Evolutionary conservation across 2,329 filamentous ascomycete species (phyloP), one percentile per base, ranked within the genome.

Genomic region (Ambrosiella cleistominuta): DNA sequence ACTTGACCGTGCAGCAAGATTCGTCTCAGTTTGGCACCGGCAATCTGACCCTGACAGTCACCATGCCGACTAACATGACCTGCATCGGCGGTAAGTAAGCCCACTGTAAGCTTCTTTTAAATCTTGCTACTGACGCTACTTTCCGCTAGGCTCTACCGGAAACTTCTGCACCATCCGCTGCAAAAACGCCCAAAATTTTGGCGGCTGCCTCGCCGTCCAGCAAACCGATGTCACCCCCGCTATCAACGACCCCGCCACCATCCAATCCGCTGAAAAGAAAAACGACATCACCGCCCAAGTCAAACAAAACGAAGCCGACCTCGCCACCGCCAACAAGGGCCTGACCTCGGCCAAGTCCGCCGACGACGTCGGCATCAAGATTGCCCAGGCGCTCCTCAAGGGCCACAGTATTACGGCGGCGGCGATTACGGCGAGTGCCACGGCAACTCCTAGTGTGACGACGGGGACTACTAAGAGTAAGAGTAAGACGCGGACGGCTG

Each of bases 131-230:
- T 47, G 19, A 47, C 2, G 3, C n/a, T 51, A 35, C 8, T 55
- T 17, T 54, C 8, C 27, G 13, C 17, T 15, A 6, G 74, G 68
- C 4, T 78, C 78, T 0, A 78, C 77, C 1, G 80, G 80, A 42
- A 75, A 79, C 57, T 64, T 80, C 44, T 80, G 77, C 70, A 80
- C 78, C 0, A 71, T 81, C 13, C 74, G 79, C 39, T 81, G 78
- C 70, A 71, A 76, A n/a, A 82, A 82, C 69, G n/a, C 40, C 39
- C 50, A 58, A 19, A 76, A 74, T 59, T 81, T 81, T 58, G 75
- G 76, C 44, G 74, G 78, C 55, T 82, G 79, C 67, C 75, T 81
- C 64, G 69, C 77, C 1, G 72, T 81, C n/a, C 75, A 80, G 66
- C 79, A 82, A 64, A 56, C 39, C 17, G 71, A 61, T 39, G 64